Evolutionary conservation across 305 asterid genomes (phyloP), one percentile per base, ranked within the genome.

Genomic region (Fraxinus nigra): DNA sequence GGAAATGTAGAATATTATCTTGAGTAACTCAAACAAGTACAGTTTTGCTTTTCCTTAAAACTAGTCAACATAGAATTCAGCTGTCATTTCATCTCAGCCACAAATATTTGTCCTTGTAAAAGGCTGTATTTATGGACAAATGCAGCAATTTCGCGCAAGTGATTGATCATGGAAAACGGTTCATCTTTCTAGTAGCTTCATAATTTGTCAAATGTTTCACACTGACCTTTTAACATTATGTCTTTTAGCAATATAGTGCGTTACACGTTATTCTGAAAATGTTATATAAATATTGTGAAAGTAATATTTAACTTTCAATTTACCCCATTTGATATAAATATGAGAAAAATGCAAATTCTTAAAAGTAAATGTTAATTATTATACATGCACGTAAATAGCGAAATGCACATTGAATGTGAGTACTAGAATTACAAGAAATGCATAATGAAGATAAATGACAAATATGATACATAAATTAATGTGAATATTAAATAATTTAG

Each of bases 61-160:
- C 30, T 56, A 69, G 70, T 79, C 82, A 69, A 69, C 83, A 67
- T 72, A 48, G 28, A 80, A 80, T 80, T 80, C 37, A 67, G 83
- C 33, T 72, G 72, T 72, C 59, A 72, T 80, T 46, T 79, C 77
- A 43, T 67, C 22, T 65, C 69, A 24, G 59, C 78, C 61, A 38
- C 59, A 75, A 20, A 16, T 14, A 73, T 33, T 72, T 73, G 77
- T 73, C 43, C 26, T 16, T 72, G 28, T 14, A 51, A 3, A 43
- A 37, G 11, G 18, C 78, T 54, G 26, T 54, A 54, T 54, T 8
- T 8, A 22, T 75, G 20, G 34, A 74, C 10, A 4, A 73, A 73
- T 16, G 77, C 37, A 32, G 16, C 77, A 72, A 72, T 37, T 14
- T 5, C 11, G 13, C 13, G 40, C 22, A 5, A 38, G 26, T 18